Evolutionary conservation across 1,139 yeast species (phyloP).

Genomic region (Blastobotrys indianensis): DNA sequence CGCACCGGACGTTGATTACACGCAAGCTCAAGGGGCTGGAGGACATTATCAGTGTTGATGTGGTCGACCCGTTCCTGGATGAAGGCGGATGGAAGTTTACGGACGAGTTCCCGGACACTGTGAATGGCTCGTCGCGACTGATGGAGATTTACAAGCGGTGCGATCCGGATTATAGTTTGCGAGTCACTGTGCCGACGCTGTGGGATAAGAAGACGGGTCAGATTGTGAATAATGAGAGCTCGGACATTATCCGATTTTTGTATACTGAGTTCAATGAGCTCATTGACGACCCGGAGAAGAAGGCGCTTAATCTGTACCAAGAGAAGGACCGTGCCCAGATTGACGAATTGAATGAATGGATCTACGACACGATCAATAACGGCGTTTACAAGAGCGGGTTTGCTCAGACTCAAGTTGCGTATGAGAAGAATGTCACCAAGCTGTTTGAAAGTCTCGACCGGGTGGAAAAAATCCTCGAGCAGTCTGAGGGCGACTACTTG

Average conservation of each 20-base stretch:
- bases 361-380: slow-evolving; percentile 79
- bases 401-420: slow-evolving; percentile 77
- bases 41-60: slow-evolving; percentile 49
- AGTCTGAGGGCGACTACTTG: slow-evolving; percentile 48
- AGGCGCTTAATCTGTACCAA: slow-evolving; percentile 62
- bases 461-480: slow-evolving; percentile 59
- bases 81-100: slow-evolving; percentile 80
- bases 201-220: slow-evolving; percentile 83
- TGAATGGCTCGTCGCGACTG: slow-evolving; percentile 56
- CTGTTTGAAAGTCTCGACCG: slow-evolving; percentile 69
- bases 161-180: slow-evolving; percentile 66
- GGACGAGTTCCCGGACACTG: slow-evolving; percentile 46
- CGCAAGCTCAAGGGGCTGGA: slow-evolving; percentile 74
- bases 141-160: slow-evolving; percentile 71
- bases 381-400: slow-evolving; percentile 95
- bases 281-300: slow-evolving; percentile 42
- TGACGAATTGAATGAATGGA: slow-evolving; percentile 78
- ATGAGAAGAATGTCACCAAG: slow-evolving; percentile 61
- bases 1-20: slow-evolving; percentile 76
- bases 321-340: slow-evolving; percentile 46
- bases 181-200: slow-evolving; percentile 87
- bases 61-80: slow-evolving; percentile 88
- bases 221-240: slow-evolving; percentile 84
- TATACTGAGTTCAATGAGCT: slow-evolving; percentile 60
- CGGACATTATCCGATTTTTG: slow-evolving; percentile 81